Conservation (phyloP, 2,329 filamentous ascomycete species). For the Monosporascus cannonballus region DNA sequence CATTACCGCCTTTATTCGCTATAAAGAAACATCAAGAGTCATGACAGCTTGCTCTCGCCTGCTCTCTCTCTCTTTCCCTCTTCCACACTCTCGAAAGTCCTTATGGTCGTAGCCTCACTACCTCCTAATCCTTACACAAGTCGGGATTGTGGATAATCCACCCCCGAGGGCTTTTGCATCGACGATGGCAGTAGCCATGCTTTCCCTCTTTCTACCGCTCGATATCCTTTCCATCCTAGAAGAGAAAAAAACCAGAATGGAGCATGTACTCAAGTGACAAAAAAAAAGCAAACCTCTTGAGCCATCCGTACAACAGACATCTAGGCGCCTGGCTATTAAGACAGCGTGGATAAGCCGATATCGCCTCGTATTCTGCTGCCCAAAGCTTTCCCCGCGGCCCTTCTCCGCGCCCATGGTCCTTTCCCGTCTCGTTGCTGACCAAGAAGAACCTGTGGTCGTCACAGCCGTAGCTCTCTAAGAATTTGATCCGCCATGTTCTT, state of each 20-base stretch:
- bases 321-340: too few relatives aligned
- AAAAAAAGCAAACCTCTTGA: neutral
- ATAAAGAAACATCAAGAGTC: neutral
- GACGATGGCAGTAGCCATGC: neutral
- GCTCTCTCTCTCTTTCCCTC: neutral
- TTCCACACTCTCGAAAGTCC: too few relatives aligned
- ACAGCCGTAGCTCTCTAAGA: constrained; percentile 72
- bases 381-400: neutral
- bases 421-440: neutral
- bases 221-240: neutral
- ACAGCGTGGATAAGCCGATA: too few relatives aligned
- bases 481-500: constrained; percentile 98
- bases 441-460: constrained; percentile 32
- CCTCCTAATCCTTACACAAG: neutral
- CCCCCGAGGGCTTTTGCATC: neutral
- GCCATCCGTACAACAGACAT: too few relatives aligned
- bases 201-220: neutral
- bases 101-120: neutral
- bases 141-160: neutral
- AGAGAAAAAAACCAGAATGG: neutral
- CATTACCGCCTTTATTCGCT: neutral
- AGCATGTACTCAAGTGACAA: neutral
- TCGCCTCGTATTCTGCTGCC: neutral
- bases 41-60: neutral
- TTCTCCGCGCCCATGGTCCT: neutral